Base-by-base conservation (phyloP, 768 basidiomycete species). In the Suillus clintonianus region DNA sequence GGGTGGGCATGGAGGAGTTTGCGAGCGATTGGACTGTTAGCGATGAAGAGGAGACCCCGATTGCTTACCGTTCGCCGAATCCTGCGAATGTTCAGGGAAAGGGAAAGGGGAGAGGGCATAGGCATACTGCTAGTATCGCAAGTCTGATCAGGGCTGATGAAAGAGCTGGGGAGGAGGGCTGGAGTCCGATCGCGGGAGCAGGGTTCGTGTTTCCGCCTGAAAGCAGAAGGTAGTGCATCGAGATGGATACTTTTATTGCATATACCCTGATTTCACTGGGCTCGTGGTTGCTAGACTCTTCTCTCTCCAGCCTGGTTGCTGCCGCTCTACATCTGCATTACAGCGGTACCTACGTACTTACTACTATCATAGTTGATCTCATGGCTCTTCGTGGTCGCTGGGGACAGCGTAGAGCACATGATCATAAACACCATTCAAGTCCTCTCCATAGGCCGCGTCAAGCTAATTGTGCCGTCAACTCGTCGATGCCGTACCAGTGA, bases 121-220 rank as follows among this genome's bases (percentile, higher is more conserved):
- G 85, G 41, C 92, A 94, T 71, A 94, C 92, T 2, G 92, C 92
- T 24, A 92, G 89, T 66, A 94, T 94, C 66, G 91, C 89, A 14
- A 92, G 90, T 71, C 76, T 94, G 64, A 92, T 94, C 61, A 81
- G 91, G 10, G 85, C 88, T 5, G 90, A 92, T 43, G 90, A 94
- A 69, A 77, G 90, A 27, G 62, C 90, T 89, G 55, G 56, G 4
- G 56, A 57, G 70, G 92, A 92, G 67, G 91, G 89, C 2, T 93
- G 91, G 92, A 92, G 90, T 74, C 88, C 90, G 7, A 87, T 91
- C 61, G 68, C 82, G 72, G 81, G 79, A 32, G 79, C 81, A 57
- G 76, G 80, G 0, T 89, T 91, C 65, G 79, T 76, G 37, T 80
- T 86, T 67, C 83, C 85, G 17, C 79, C 82, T 14, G 77, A 76